A percentile compares a stretch with the other conserved stretches of the same genome.
These are phyloP conservation scores for Nitzschia sp. DNA, from an alignment of 108 stramenopile genomes.

Conservation along the genomic window DNA sequence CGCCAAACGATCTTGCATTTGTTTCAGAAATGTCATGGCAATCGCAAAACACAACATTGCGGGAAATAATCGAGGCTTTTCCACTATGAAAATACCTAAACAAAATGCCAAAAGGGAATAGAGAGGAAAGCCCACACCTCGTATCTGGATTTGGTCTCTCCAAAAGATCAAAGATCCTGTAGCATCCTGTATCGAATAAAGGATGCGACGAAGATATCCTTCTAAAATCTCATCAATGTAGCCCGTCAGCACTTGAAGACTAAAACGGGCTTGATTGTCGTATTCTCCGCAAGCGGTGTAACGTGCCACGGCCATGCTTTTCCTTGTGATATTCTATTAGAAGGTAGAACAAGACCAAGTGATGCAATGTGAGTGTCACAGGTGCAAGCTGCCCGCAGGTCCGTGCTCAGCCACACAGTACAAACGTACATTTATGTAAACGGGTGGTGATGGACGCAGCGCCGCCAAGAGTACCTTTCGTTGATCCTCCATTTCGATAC, in stretches of 20 bases:
- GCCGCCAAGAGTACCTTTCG: conserved; percentile 43
- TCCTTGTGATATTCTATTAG: conserved; percentile 22
- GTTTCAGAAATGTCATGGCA: conserved; percentile 9
- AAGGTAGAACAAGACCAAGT: conserved; percentile 7
- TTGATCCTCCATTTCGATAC: conserved; percentile 62
- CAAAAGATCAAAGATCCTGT: conserved; percentile 26
- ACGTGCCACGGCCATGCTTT: conserved; percentile 27
- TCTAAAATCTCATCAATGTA: conserved; percentile 48
- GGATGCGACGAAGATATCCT: conserved; percentile 19
- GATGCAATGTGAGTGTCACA: not conserved
- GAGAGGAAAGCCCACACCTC: conserved; percentile 12
- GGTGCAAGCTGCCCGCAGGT: too few relatives aligned
- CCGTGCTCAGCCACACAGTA: too few relatives aligned
- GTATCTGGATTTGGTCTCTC: conserved; percentile 13
- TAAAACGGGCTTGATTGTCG: conserved; percentile 38
- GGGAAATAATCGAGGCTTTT: conserved; percentile 11
- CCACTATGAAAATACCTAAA: conserved; percentile 9
- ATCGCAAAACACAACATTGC: conserved; percentile 11
- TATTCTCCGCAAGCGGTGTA: conserved; percentile 39
- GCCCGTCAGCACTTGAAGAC: conserved; percentile 16
- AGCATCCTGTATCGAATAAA: conserved; percentile 23
- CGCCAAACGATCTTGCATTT: conserved; percentile 6
- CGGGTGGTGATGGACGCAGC: conserved; percentile 42
- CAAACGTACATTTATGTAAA: conserved; percentile 61
- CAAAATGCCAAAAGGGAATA: conserved; percentile 20